A percentile compares a stretch with the other conserved stretches of the same genome.
Evolutionary conservation across 768 basidiomycete species (phyloP).

Genomic region (Sporobolomyces pararoseus): DNA sequence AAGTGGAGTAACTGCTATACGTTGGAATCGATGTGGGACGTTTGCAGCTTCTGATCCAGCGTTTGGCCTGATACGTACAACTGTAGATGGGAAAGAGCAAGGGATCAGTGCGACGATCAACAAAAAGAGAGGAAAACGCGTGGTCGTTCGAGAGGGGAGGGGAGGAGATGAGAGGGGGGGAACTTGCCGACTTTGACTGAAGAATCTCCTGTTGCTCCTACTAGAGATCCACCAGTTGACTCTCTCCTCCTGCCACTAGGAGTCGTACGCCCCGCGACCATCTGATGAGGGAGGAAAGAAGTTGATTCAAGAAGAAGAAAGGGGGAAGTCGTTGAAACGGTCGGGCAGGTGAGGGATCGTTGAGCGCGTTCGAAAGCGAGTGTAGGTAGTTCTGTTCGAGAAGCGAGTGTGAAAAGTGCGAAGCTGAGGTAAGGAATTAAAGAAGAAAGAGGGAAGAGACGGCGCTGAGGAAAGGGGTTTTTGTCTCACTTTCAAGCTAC

Average conservation of each 20-base stretch:
- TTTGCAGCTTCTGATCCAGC: slow-evolving; percentile 73
- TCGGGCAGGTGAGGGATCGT: too few relatives aligned
- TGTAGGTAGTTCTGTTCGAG: not conserved
- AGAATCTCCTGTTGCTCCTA: not conserved
- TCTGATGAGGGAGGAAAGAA: too few relatives aligned
- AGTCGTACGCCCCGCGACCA: slow-evolving; percentile 5
- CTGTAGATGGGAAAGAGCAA: slow-evolving; percentile 52
- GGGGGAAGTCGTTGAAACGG: not conserved
- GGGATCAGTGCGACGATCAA: not conserved
- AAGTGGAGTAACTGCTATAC: slow-evolving; percentile 72
- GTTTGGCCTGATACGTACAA: slow-evolving; percentile 84
- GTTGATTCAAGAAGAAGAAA: not conserved
- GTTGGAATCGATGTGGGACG: slow-evolving; percentile 87
- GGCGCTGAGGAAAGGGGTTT: not conserved
- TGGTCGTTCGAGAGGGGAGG: not conserved
- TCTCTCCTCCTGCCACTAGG: slow-evolving; percentile 4
- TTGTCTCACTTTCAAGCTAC: not conserved
- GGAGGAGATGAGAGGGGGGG: not conserved
- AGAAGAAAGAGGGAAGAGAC: too few relatives aligned
- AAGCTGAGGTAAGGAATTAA: too few relatives aligned
- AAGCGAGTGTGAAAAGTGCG: too few relatives aligned
- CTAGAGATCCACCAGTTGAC: not conserved
- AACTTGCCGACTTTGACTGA: slow-evolving; percentile 87
- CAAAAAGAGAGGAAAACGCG: too few relatives aligned
- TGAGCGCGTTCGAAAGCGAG: not conserved